These are phyloP conservation scores for Papiliotrema terrestris DNA, from an alignment of 1,284 basidiomycete genomes.

Conservation along the genomic window DNA sequence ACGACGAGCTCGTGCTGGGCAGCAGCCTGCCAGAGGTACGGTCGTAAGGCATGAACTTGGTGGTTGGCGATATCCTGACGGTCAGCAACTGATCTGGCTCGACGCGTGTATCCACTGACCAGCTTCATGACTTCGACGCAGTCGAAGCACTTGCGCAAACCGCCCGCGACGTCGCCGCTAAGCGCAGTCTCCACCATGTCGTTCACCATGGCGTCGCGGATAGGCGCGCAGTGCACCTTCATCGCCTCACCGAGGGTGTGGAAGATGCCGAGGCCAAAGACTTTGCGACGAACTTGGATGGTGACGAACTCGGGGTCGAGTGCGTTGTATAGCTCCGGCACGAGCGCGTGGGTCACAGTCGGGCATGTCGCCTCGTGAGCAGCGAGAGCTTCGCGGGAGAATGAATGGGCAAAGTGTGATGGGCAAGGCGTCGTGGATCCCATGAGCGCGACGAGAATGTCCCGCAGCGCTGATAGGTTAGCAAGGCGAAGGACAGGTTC, in stretches of 20 bases:
- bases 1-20: slow-evolving; percentile 75
- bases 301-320: slow-evolving; percentile 63
- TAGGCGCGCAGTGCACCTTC: slow-evolving; percentile 88
- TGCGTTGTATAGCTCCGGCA: slow-evolving; percentile 48
- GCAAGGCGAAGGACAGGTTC: not conserved
- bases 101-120: slow-evolving; percentile 53
- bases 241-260: slow-evolving; percentile 72
- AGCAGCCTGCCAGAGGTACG: slow-evolving; percentile 75
- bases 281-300: slow-evolving; percentile 69
- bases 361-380: slow-evolving; percentile 58
- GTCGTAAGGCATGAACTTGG: slow-evolving; percentile 81
- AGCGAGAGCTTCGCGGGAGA: slow-evolving; percentile 56
- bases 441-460: slow-evolving; percentile 79
- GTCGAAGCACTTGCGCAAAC: slow-evolving; percentile 81
- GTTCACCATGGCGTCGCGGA: slow-evolving; percentile 80
- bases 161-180: slow-evolving; percentile 62
- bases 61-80: slow-evolving; percentile 88
- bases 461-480: slow-evolving; percentile 62
- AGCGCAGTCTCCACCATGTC: slow-evolving; percentile 69
- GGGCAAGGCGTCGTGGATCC: slow-evolving; percentile 43
- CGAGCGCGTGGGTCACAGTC: slow-evolving; percentile 54
- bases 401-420: slow-evolving; percentile 49
- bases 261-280: slow-evolving; percentile 81
- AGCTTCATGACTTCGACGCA: slow-evolving; percentile 93
- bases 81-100: not conserved